Evolutionary conservation across 345 rosid species (phyloP).

Genomic region (Hirschfeldia incana): DNA sequence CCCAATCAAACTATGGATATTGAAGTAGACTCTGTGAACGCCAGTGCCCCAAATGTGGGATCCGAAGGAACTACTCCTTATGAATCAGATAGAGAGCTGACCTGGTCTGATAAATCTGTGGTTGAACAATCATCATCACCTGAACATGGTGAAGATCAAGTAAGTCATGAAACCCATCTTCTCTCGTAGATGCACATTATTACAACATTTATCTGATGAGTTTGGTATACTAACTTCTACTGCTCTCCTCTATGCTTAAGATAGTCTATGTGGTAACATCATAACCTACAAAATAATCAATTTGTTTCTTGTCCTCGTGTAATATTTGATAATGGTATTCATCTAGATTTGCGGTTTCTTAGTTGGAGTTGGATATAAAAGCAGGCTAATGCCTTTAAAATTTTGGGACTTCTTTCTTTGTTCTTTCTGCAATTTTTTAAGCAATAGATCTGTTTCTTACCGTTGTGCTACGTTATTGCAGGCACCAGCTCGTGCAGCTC

Average conservation of each 20-base stretch:
- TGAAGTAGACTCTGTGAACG: constrained; percentile 40
- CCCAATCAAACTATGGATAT: constrained; percentile 41
- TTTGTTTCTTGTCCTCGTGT: background rate
- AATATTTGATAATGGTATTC: background rate
- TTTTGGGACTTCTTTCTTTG: background rate
- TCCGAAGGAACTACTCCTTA: constrained; percentile 41
- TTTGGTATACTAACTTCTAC: background rate
- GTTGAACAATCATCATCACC: constrained; percentile 49
- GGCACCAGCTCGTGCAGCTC: constrained; percentile 50
- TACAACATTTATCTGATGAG: background rate
- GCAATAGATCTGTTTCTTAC: background rate
- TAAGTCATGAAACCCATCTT: constrained; percentile 38
- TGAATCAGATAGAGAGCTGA: constrained; percentile 43
- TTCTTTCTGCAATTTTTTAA: background rate
- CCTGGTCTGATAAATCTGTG: constrained; percentile 55
- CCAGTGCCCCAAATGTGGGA: constrained; percentile 35
- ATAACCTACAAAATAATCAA: background rate
- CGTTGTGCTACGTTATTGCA: constrained; percentile 32
- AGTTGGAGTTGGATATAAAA: background rate
- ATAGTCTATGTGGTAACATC: constrained; percentile 11
- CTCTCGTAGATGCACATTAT: constrained; percentile 9
- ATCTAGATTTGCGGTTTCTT: constrained; percentile 10
- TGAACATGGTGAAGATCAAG: constrained; percentile 39
- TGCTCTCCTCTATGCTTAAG: background rate
- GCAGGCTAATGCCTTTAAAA: constrained; percentile 7